Base-by-base conservation (phyloP, 441 rosid genomes). In the Gossypium davidsonii region DNA sequence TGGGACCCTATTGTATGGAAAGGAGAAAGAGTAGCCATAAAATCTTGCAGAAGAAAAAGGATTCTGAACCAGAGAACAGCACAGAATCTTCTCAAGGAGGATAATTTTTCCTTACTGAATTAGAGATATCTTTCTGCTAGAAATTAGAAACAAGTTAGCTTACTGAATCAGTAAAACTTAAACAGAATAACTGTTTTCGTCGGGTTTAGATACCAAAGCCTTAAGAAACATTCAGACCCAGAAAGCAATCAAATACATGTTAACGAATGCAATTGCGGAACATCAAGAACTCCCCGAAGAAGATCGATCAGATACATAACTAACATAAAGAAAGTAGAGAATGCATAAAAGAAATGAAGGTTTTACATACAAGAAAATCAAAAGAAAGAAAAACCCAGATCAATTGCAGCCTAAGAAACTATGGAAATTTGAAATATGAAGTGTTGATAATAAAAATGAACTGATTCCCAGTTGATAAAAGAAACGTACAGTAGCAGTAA, bases 1-100 rank as follows among this genome's bases (percentile, higher is more conserved):
- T 73, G 72, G 39, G 82, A 66, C 75, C 73, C 72, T 2, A 72
- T 73, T 31, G 84, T 80, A 60, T 78, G 72, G 26, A 85, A 83
- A 20, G 81, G 75, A 70, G 79, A 78, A 75, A 80, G 80, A 74
- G 84, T 46, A 25, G 89, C 85, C 97, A 91, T 90, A 66, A 68
- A 58, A 44, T 25, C 56, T 58, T 4, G 57, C 17, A 55, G 70
- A 76, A 20, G 70, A 20, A 31, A 61, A 64, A 76, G 14, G 42
- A 71, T 18, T 12, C 73, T 17, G 39, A 73, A 60, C 59, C 68
- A 48, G 42, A 58, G 15, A 69, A 71, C 58, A 57, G 72, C 59
- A 56, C 6, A 69, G 73, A 18, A 64, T 6, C 73, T 74, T 70
- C 53, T 25, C 49, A 28, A 73, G 14, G 60, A 49, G 56, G 61